These are phyloP conservation scores for Cryptosporidium felis DNA, from an alignment of 169 alveolate genomes.

Conservation along the genomic window DNA sequence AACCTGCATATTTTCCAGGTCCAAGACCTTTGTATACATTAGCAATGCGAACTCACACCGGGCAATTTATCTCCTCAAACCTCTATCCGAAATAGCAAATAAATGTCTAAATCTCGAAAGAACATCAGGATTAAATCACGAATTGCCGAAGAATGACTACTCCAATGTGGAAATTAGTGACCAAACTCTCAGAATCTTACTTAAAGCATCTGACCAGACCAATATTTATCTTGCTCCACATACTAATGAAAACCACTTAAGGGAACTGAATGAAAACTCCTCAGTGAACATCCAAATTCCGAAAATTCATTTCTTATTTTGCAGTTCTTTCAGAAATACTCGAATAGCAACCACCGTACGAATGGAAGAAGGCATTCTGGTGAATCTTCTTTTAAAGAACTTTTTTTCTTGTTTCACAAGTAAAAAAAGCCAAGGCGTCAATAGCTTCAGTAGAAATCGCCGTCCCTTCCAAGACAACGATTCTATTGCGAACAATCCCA, in stretches of 20 bases:
- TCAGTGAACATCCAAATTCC: neutral
- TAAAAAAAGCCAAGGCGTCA: no score
- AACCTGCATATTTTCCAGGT: neutral
- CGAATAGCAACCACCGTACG: no score
- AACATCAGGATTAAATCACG: no score
- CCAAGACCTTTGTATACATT: neutral
- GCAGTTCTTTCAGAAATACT: no score
- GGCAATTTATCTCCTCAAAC: neutral
- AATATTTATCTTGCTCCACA: neutral
- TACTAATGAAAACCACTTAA: neutral
- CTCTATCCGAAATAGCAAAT: neutral
- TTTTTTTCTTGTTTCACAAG: no score
- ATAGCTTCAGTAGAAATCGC: no score
- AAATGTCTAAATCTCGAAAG: neutral
- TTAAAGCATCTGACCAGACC: neutral
- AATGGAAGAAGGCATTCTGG: no score
- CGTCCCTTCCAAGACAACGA: no score
- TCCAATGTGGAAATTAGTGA: neutral
- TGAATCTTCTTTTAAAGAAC: no score
- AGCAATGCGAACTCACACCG: neutral
- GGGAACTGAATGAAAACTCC: conserved; percentile 7
- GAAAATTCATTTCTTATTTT: conserved; percentile 3
- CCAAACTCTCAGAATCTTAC: neutral
- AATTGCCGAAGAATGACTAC: neutral
- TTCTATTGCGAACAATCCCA: no score